These are phyloP conservation scores for Tetrapyrgos nigripes DNA, from an alignment of 1,284 basidiomycete species.

Conservation along the genomic window DNA sequence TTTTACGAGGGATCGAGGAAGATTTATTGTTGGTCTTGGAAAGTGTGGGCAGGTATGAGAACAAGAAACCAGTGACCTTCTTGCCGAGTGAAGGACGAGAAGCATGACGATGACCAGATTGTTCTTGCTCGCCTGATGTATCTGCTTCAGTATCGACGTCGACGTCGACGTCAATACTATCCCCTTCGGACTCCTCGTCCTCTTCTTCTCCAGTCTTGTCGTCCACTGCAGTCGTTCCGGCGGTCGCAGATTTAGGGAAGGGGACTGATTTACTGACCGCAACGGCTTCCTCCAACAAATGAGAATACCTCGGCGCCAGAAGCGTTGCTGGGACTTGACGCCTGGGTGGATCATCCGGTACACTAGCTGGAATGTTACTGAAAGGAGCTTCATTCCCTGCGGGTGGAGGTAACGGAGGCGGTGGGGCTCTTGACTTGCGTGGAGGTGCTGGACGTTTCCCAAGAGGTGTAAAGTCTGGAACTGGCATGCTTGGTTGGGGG, in stretches of 20 bases:
- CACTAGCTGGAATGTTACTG: constrained; percentile 29
- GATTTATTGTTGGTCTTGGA: constrained; percentile 38
- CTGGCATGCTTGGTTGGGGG: constrained; percentile 37
- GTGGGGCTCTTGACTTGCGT: constrained; percentile 18
- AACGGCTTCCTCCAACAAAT: constrained; percentile 60
- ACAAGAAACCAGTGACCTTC: constrained; percentile 58
- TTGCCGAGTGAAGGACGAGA: constrained; percentile 35
- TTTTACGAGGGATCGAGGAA: constrained; percentile 21
- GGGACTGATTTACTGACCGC: constrained; percentile 26
- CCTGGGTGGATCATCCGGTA: constrained; percentile 16
- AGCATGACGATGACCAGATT: not conserved
- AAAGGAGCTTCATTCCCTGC: constrained; percentile 37
- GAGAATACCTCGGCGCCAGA: constrained; percentile 60
- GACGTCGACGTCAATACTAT: not conserved
- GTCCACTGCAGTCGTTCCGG: not conserved
- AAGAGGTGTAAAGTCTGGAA: constrained; percentile 59
- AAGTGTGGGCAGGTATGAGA: constrained; percentile 64
- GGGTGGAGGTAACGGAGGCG: constrained; percentile 30
- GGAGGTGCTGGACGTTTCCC: constrained; percentile 34
- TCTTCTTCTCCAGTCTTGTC: constrained; percentile 13
- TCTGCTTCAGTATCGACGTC: not conserved
- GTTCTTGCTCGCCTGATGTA: constrained; percentile 17
- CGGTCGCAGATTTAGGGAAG: not conserved
- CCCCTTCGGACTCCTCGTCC: constrained; percentile 5
- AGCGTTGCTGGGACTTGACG: constrained; percentile 43